Evolutionary conservation across 1,284 basidiomycete species (phyloP), one percentile per base, ranked within the genome.

Genomic region (Inonotus obliquus): DNA sequence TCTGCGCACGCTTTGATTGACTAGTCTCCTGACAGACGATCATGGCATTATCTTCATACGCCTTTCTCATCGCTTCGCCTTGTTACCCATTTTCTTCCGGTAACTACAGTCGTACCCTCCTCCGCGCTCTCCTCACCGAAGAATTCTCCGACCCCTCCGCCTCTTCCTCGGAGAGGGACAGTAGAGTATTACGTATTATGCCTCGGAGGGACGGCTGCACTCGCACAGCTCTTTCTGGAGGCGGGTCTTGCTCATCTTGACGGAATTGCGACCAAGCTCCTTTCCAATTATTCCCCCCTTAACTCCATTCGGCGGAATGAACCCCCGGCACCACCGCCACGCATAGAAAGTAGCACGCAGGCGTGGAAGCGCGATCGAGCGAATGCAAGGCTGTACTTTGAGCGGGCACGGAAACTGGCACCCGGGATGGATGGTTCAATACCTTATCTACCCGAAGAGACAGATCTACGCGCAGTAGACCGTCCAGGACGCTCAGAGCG

Each of bases 231-330:
- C 4, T 91, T 89, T 71, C 74, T 89, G 6, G 86, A 89, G 71
- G 86, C 86, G 3, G 89, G 89, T 3, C 76, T 90, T 27, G 79
- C 91, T 27, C 82, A 91, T 68, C 77, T 91, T 13, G 89, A 91
- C 71, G 89, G 89, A 11, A 80, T 85, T 14, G 88, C 89, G 13
- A 79, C 83, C 0, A 76, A 77, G 13, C 77, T 91, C 32, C 80
- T 90, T 35, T 79, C 87, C 2, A 87, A 88, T 0, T 86, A 85
- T 67, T 83, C 86, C 4, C 86, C 86, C 37, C 78, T 91, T 21
- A 86, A 88, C 1, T 90, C 89, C 7, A 82, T 91, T 63, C 83
- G 89, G 45, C 45, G 38, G 45, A 76, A 85, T 39, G 82, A 84
- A 37, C 73, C 75, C 52, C 75, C 54, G 5, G 54, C 76, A 76